Conservation (phyloP, 257 asterid genomes). For the Lycium ferocissimum region DNA sequence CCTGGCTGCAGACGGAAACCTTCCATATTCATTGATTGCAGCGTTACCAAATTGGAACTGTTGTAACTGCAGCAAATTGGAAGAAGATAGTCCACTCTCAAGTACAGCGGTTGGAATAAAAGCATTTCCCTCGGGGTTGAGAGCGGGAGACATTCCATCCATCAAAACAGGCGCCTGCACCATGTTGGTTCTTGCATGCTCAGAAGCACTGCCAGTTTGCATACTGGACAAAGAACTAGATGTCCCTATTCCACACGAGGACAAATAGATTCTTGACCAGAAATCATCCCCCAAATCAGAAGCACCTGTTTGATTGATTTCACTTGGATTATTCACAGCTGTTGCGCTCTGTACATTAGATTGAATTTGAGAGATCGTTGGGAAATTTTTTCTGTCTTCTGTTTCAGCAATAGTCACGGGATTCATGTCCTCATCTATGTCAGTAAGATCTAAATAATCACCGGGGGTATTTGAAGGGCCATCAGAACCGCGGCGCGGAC, state of each 20-base stretch:
- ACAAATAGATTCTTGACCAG: slow-evolving; percentile 59
- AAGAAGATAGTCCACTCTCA: slow-evolving; percentile 43
- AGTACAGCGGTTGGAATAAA: slow-evolving; percentile 43
- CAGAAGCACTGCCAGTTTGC: slow-evolving; percentile 41
- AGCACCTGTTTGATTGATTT: slow-evolving; percentile 41
- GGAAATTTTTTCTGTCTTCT: slow-evolving; percentile 50
- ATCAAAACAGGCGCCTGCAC: slow-evolving; percentile 36
- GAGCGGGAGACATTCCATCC: slow-evolving; percentile 39
- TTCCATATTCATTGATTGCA: slow-evolving; percentile 52
- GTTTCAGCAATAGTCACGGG: slow-evolving; percentile 34
- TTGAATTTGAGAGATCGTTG: slow-evolving; percentile 35
- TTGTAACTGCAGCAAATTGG: slow-evolving; percentile 46
- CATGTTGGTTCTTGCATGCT: slow-evolving; percentile 33
- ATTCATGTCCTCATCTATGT: slow-evolving; percentile 54
- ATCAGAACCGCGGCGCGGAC: slow-evolving; percentile 42
- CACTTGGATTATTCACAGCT: slow-evolving; percentile 32
- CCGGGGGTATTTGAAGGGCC: slow-evolving; percentile 34
- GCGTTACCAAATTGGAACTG: slow-evolving; percentile 54
- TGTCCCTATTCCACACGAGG: slow-evolving; percentile 49
- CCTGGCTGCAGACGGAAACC: slow-evolving; percentile 44
- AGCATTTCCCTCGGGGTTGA: slow-evolving; percentile 42
- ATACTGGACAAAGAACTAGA: slow-evolving; percentile 36
- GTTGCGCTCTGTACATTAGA: slow-evolving; percentile 32
- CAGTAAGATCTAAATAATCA: slow-evolving; percentile 66
- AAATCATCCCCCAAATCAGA: slow-evolving; percentile 42